Evolutionary conservation across 2,329 filamentous ascomycete species (phyloP).

Genomic region (Aspergillus viridinutans): DNA sequence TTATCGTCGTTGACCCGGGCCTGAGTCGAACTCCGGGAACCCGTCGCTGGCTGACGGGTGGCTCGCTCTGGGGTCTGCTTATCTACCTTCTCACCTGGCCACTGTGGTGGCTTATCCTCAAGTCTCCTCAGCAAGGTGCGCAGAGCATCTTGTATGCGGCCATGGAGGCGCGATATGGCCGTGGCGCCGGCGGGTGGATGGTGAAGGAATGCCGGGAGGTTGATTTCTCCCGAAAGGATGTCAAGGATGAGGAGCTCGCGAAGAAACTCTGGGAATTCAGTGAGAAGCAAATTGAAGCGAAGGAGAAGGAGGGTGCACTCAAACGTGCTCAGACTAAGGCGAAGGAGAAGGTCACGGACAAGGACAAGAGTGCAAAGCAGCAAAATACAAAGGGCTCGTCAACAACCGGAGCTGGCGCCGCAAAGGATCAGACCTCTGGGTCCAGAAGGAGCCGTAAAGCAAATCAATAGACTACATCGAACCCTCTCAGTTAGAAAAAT

Average conservation of each 20-base stretch:
- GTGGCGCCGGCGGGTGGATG: constrained; percentile 63
- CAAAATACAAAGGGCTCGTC: constrained; percentile 15
- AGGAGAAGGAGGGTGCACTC: constrained; percentile 73
- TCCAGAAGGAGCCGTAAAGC: constrained; percentile 40
- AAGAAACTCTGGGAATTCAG: constrained; percentile 88
- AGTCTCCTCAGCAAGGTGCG: constrained; percentile 76
- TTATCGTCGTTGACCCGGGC: constrained; percentile 84
- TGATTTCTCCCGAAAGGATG: constrained; percentile 65
- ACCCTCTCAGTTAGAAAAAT: neutral
- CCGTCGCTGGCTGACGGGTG: constrained; percentile 79
- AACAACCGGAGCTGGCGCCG: constrained; percentile 3
- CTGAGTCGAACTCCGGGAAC: constrained; percentile 80
- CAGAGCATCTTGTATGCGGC: constrained; percentile 81
- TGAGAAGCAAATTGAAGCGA: constrained; percentile 74
- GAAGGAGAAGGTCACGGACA: constrained; percentile 44
- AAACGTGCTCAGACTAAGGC: constrained; percentile 51
- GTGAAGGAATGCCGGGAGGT: constrained; percentile 87
- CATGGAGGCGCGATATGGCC: constrained; percentile 71
- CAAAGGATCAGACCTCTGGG: constrained; percentile 31
- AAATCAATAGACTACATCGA: constrained; percentile 16
- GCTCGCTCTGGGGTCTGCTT: constrained; percentile 73
- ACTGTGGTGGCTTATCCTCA: constrained; percentile 81
- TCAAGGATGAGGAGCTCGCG: constrained; percentile 72
- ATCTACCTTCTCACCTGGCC: constrained; percentile 75
- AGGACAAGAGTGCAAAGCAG: constrained; percentile 18